phyloP scores from a whole-genome alignment of 1,139 yeast genomes.

The Geotrichum cucujoidarum region DNA sequence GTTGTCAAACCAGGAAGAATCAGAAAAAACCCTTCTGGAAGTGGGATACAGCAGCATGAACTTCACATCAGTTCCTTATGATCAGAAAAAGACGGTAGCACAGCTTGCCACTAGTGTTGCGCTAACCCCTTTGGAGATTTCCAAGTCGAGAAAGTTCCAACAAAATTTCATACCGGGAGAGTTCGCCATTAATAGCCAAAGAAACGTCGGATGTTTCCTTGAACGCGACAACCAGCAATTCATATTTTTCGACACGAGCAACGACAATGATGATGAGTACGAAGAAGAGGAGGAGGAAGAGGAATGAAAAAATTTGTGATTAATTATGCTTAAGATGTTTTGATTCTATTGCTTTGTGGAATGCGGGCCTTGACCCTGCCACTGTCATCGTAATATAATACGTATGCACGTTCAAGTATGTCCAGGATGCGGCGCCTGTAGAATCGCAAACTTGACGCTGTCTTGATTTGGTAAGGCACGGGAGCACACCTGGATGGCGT shows the following conservation, averaged over 20 bases:
- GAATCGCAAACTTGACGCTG: conserved; percentile 12
- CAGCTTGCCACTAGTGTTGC: conserved; percentile 2
- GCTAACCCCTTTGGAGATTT: conserved; percentile 1
- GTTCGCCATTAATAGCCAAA: conserved; percentile 23
- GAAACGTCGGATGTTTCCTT: conserved; percentile 26
- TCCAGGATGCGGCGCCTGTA: conserved; percentile 23
- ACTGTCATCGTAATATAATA: background rate
- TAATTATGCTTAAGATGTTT: background rate
- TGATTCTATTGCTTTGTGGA: conserved; percentile 10
- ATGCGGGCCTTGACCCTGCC: conserved; percentile 15
- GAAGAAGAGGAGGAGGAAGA: conserved; percentile 17
- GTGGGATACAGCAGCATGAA: background rate
- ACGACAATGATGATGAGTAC: conserved; percentile 18
- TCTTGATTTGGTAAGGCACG: background rate
- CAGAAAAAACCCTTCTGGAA: background rate
- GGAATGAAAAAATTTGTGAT: background rate
- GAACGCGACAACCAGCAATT: conserved; percentile 24
- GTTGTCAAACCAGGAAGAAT: background rate
- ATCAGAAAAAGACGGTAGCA: background rate
- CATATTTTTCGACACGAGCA: conserved; percentile 26
- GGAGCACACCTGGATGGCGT: background rate
- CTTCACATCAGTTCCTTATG: background rate
- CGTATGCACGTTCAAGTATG: conserved; percentile 1
- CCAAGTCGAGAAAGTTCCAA: conserved; percentile 6
- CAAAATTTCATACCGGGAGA: conserved; percentile 20